Percentiles rank a stretch among this genome's conserved stretches.
phyloP scores from a whole-genome alignment of 169 alveolate genomes.

The Pseudocohnilembus persalinus region DNA sequence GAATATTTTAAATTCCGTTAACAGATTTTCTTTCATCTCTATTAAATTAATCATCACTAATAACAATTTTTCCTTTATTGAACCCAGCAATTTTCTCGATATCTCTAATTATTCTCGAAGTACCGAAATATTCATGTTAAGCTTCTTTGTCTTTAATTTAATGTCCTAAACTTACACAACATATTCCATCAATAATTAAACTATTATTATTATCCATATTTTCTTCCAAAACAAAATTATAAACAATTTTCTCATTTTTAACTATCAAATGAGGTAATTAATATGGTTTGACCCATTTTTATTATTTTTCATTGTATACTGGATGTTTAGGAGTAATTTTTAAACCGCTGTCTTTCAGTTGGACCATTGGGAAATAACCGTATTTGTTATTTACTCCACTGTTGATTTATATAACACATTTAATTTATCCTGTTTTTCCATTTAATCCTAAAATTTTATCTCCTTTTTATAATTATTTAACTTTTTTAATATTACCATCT shows the following conservation, averaged over 20 bases:
- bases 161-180: conserved; percentile 1
- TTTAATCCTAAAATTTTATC: neutral
- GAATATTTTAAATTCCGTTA: no score
- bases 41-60: neutral
- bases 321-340: conserved; percentile 15
- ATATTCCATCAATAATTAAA: neutral
- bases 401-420: neutral
- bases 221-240: conserved; percentile 11
- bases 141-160: neutral
- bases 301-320: neutral
- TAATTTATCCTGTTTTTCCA: neutral
- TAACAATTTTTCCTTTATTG: neutral
- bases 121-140: conserved; percentile 7
- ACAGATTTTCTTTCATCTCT: no score
- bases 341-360: conserved; percentile 2
- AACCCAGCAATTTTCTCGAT: neutral
- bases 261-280: neutral
- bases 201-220: conserved; percentile 4
- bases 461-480: conserved; percentile 12
- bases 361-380: neutral
- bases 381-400: neutral
- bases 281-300: conserved; percentile 4
- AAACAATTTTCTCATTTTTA: neutral
- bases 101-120: neutral
- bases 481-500: neutral